These are phyloP conservation scores for Pelargonium nanum DNA, from an alignment of 345 rosid species.

Conservation along the genomic window DNA sequence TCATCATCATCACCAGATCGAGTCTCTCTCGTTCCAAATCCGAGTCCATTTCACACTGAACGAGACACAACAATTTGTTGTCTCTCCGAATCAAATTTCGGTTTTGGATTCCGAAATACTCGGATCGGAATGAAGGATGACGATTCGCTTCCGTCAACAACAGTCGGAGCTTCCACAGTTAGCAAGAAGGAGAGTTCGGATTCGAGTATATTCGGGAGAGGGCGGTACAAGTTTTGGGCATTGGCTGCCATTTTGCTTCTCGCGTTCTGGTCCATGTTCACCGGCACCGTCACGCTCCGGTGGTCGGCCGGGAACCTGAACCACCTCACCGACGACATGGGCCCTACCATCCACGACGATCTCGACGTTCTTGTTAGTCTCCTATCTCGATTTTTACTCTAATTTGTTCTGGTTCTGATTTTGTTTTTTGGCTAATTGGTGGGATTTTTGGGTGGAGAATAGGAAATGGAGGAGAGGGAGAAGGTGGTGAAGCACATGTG, in stretches of 20 bases:
- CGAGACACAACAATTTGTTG: not conserved
- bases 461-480: conserved; percentile 24
- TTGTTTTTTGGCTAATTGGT: not conserved
- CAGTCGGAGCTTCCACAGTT: conserved; percentile 1
- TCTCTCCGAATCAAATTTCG: not conserved
- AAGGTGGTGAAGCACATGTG: conserved; percentile 23
- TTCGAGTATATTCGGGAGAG: conserved; percentile 6
- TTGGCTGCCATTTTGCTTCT: conserved; percentile 20
- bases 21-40: not conserved
- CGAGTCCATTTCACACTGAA: not conserved
- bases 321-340: conserved; percentile 16
- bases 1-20: too few relatives aligned
- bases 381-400: not conserved
- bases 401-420: not conserved
- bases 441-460: not conserved
- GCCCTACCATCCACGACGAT: conserved; percentile 14
- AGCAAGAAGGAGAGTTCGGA: conserved; percentile 13
- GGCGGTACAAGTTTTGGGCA: conserved; percentile 22
- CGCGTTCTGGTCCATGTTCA: conserved; percentile 23
- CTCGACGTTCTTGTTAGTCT: conserved; percentile 17
- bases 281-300: conserved; percentile 23
- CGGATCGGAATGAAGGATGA: conserved; percentile 9
- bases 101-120: not conserved
- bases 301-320: conserved; percentile 20
- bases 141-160: conserved; percentile 7